Percentiles rank a stretch among this genome's conserved stretches.
Conservation (phyloP, 345 rosid genomes). For the Trapa bicornis region DNA sequence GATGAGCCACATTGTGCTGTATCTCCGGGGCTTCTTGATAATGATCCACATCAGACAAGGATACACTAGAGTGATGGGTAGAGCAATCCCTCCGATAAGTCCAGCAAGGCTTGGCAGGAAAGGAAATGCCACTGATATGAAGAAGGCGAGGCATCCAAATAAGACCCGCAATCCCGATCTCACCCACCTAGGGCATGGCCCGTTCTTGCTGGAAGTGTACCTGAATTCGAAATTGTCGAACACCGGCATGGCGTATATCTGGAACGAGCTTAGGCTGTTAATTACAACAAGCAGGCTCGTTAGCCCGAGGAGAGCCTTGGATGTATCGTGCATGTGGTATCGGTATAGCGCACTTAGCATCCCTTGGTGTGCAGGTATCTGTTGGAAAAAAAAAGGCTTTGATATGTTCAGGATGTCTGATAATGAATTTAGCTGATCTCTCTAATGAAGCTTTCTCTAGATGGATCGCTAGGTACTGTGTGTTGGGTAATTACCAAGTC, state of each 20-base stretch:
- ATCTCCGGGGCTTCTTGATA: constrained; percentile 28
- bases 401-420: too few relatives aligned
- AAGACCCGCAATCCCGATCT: constrained; percentile 26
- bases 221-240: constrained; percentile 43
- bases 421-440: too few relatives aligned
- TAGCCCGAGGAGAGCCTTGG: constrained; percentile 25
- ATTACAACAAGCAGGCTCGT: constrained; percentile 36
- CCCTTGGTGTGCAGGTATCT: constrained; percentile 33
- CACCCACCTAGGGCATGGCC: constrained; percentile 44
- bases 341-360: constrained; percentile 30
- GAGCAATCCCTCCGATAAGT: constrained; percentile 38
- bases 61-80: constrained; percentile 43
- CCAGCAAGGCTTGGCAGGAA: constrained; percentile 51
- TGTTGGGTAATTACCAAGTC: constrained; percentile 23
- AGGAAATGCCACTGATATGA: constrained; percentile 42
- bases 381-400: background rate
- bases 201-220: constrained; percentile 27
- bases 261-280: constrained; percentile 44
- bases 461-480: background rate
- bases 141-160: constrained; percentile 36
- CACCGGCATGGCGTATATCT: constrained; percentile 53
- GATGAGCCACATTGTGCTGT: constrained; percentile 22
- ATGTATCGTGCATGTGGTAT: constrained; percentile 19
- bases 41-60: constrained; percentile 47
- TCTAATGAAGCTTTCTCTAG: background rate